phyloP scores from a whole-genome alignment of 2,329 filamentous ascomycete genomes.

The Calcarisporium arbuscula region DNA sequence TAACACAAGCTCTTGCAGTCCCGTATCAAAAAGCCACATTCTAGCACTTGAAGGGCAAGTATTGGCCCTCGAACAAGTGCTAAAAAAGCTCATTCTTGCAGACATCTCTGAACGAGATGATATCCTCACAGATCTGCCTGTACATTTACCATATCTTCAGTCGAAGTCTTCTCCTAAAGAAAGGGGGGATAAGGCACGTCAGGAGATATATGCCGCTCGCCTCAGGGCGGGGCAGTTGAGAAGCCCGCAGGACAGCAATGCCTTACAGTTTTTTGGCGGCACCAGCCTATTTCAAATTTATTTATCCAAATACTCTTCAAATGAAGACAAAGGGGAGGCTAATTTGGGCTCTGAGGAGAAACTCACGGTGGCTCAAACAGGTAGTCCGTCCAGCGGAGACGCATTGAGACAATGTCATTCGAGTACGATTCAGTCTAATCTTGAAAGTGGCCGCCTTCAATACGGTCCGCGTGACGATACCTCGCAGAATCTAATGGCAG shows the following conservation, averaged over 20 bases:
- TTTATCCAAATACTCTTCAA: conserved; percentile 20
- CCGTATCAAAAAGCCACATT: conserved; percentile 38
- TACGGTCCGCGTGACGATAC: conserved; percentile 38
- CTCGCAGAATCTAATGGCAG: conserved; percentile 38
- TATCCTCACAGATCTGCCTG: conserved; percentile 29
- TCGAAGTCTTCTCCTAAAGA: conserved; percentile 8
- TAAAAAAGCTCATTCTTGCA: conserved; percentile 36
- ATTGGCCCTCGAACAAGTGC: conserved; percentile 37
- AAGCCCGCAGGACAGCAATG: conserved; percentile 32
- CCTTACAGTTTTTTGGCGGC: conserved; percentile 41
- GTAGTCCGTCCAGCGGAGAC: conserved; percentile 2
- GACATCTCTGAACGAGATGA: conserved; percentile 31
- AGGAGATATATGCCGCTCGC: conserved; percentile 24
- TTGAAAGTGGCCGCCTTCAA: conserved; percentile 19
- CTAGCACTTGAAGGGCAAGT: conserved; percentile 42
- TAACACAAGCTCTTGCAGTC: no score
- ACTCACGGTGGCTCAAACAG: conserved; percentile 5
- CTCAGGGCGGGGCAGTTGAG: conserved; percentile 28
- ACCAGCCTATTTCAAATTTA: conserved; percentile 40
- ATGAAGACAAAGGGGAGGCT: conserved; percentile 8
- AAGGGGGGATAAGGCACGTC: conserved; percentile 18
- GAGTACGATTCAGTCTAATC: conserved; percentile 1
- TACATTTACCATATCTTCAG: no score
- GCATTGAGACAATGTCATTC: no score
- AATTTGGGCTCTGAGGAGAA: no score